Percentiles rank a stretch among this genome's conserved stretches.
Evolutionary conservation across 768 basidiomycete species (phyloP).

Genomic region (Suillus clintonianus): DNA sequence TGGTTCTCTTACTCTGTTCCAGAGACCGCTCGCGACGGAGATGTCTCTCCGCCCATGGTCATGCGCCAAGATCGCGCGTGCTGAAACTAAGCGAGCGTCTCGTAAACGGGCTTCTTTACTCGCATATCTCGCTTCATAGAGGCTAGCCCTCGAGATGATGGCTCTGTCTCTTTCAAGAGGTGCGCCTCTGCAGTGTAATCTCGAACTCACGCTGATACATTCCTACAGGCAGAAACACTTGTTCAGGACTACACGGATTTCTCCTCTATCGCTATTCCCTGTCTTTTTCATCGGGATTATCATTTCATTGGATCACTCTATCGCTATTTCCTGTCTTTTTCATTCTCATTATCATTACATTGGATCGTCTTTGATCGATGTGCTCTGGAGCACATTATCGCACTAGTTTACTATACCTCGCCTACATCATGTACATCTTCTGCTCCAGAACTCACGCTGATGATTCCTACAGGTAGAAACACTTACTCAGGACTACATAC

Average conservation of each 20-base stretch:
- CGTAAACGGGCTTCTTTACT: constrained; percentile 13
- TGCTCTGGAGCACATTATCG: neutral
- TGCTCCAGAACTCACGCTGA: neutral
- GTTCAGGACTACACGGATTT: neutral
- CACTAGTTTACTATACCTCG: neutral
- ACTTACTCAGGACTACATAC: neutral
- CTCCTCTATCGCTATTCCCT: neutral
- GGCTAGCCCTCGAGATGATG: neutral
- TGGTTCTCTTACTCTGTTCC: neutral
- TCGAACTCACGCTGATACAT: neutral
- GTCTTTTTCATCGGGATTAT: neutral
- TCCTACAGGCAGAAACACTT: neutral
- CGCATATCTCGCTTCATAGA: neutral
- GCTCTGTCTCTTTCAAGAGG: neutral
- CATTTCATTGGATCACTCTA: neutral
- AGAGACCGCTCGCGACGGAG: neutral
- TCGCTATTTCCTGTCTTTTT: neutral
- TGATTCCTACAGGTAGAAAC: neutral
- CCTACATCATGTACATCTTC: neutral
- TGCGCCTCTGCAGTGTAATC: no score
- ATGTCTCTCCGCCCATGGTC: constrained; percentile 21
- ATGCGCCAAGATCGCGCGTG: constrained; percentile 33
- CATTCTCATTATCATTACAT: neutral
- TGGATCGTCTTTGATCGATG: neutral
- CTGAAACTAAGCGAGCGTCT: constrained; percentile 25